phyloP scores from a whole-genome alignment of 257 asterid genomes.

The Solanum piurae region DNA sequence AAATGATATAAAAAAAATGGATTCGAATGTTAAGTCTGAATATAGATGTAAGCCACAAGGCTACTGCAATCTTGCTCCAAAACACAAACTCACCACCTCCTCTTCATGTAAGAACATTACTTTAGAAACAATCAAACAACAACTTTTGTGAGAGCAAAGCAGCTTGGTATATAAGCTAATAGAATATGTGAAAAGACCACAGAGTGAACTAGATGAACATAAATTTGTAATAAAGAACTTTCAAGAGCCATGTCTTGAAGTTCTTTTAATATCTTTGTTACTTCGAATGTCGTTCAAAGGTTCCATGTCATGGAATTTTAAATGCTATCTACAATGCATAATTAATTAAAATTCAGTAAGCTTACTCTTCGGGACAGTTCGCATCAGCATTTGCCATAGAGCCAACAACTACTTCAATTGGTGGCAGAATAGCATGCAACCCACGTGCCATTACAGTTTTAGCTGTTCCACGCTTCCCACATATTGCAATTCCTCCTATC shows the following conservation, averaged over 20 bases:
- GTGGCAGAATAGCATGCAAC: constrained; percentile 92
- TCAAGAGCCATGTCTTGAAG: not conserved
- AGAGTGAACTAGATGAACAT: not conserved
- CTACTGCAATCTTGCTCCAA: not conserved
- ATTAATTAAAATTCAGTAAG: constrained; percentile 10
- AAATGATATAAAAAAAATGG: not conserved
- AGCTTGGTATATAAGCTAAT: not conserved
- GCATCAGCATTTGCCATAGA: constrained; percentile 86
- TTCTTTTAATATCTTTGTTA: not conserved
- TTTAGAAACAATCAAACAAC: not conserved
- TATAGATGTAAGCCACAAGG: not conserved
- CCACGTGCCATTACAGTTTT: constrained; percentile 99
- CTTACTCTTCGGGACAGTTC: constrained; percentile 73
- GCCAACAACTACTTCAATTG: constrained; percentile 80
- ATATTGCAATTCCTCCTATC: constrained; percentile 95
- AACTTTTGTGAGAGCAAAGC: not conserved
- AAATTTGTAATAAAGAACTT: not conserved
- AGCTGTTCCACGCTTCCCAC: constrained; percentile 97
- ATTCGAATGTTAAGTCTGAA: not conserved
- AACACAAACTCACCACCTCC: not conserved
- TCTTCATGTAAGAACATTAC: not conserved
- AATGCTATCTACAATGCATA: too few species aligned
- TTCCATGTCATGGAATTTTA: not conserved
- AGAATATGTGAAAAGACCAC: not conserved
- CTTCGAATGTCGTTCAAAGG: not conserved